Percentiles rank a stretch among this genome's conserved stretches.
phyloP scores from a whole-genome alignment of 2,329 filamentous ascomycete species.

The Penicillium sp. region DNA sequence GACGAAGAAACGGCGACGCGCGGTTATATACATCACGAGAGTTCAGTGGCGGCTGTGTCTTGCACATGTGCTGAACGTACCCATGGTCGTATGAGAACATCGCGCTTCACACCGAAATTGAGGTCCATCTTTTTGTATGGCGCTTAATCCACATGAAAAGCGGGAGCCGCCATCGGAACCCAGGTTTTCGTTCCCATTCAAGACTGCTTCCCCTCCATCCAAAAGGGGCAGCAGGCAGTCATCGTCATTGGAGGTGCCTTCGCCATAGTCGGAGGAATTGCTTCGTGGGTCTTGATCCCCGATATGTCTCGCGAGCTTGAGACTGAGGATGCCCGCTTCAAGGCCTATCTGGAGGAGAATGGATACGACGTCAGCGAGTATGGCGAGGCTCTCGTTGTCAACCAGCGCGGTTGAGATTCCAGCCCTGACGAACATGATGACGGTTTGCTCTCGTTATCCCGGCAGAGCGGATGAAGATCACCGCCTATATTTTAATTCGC shows the following conservation, averaged over 20 bases:
- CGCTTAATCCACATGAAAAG: constrained; percentile 38
- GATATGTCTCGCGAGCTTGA: constrained; percentile 46
- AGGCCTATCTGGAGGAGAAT: constrained; percentile 44
- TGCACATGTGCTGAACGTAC: neutral
- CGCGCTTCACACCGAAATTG: neutral
- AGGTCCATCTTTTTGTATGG: neutral
- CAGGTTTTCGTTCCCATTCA: constrained; percentile 55
- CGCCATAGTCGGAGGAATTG: constrained; percentile 47
- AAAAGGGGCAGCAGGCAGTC: constrained; percentile 51
- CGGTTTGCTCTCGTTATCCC: neutral
- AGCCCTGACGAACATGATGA: neutral
- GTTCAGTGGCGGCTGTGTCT: neutral
- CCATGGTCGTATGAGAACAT: neutral
- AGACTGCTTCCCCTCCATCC: constrained; percentile 41
- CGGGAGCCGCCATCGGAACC: constrained; percentile 52
- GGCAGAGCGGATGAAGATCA: neutral
- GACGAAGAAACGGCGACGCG: neutral
- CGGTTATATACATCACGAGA: neutral
- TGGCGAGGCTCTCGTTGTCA: constrained; percentile 5
- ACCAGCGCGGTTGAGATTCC: neutral
- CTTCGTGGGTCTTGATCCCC: constrained; percentile 49
- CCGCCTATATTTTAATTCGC: neutral
- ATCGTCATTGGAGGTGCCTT: constrained; percentile 55
- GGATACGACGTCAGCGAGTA: constrained; percentile 37
- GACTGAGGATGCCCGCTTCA: constrained; percentile 48